These are phyloP conservation scores for Talaromyces wortmannii DNA, from an alignment of 495 filamentous ascomycete species.

Conservation along the genomic window DNA sequence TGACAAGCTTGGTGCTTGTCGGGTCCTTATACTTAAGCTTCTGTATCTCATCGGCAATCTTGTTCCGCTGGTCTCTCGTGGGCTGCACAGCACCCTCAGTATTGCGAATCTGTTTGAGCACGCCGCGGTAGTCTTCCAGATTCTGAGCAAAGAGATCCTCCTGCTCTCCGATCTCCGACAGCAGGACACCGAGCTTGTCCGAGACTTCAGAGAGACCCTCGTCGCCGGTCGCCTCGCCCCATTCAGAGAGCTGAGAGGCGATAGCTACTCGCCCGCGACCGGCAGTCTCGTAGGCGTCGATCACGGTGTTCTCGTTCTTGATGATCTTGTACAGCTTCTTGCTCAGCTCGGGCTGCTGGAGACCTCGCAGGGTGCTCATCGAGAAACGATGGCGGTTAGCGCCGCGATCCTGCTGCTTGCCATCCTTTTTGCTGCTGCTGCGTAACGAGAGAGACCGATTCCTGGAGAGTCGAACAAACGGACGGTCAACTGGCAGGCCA, in stretches of 20 bases:
- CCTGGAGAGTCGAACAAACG: slow-evolving; percentile 22
- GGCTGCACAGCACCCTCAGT: slow-evolving; percentile 93
- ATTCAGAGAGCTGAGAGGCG: slow-evolving; percentile 88
- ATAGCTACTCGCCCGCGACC: slow-evolving; percentile 74
- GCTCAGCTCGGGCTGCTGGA: slow-evolving; percentile 76
- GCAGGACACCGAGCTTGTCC: slow-evolving; percentile 88
- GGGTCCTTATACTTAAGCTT: slow-evolving; percentile 88
- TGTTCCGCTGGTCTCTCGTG: slow-evolving; percentile 72
- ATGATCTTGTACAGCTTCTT: slow-evolving; percentile 82
- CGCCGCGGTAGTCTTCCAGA: slow-evolving; percentile 70
- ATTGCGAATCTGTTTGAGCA: slow-evolving; percentile 86
- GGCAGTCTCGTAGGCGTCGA: slow-evolving; percentile 75
- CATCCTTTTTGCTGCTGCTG: slow-evolving; percentile 33
- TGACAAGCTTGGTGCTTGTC: slow-evolving; percentile 62
- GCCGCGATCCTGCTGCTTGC: slow-evolving; percentile 21
- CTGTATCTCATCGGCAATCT: slow-evolving; percentile 84
- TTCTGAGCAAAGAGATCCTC: slow-evolving; percentile 82
- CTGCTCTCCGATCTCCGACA: slow-evolving; percentile 87
- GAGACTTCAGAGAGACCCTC: slow-evolving; percentile 81
- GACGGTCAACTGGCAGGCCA: too few species aligned
- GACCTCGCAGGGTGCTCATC: slow-evolving; percentile 73
- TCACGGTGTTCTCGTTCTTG: slow-evolving; percentile 82
- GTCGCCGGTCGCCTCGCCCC: slow-evolving; percentile 86
- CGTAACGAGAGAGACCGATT: slow-evolving; percentile 57
- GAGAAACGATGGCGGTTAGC: slow-evolving; percentile 58